Evolutionary conservation across 257 asterid species (phyloP).

Genomic region (Eucommia ulmoides): DNA sequence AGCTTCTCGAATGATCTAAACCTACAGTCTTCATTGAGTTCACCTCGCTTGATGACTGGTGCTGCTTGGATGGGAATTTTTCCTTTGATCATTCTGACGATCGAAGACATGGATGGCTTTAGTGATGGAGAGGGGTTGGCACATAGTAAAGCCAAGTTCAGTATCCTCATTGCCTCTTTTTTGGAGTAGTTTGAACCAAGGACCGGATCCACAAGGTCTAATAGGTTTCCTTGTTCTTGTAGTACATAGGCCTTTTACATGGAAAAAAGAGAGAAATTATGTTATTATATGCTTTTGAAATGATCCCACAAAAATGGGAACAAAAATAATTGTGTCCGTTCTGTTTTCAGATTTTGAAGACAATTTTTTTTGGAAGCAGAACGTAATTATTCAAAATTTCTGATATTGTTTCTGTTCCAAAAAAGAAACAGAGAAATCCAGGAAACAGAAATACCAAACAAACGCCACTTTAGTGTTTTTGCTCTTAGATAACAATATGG

Average conservation of each 20-base stretch:
- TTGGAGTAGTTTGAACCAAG: conserved; percentile 44
- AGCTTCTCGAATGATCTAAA: conserved; percentile 56
- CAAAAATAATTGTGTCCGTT: no score
- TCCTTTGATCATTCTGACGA: conserved; percentile 78
- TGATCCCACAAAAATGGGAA: no score
- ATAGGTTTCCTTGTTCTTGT: conserved; percentile 75
- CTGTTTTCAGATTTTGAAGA: no score
- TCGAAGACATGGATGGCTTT: conserved; percentile 73
- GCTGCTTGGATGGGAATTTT: conserved; percentile 68
- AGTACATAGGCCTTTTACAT: conserved; percentile 59
- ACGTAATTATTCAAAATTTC: no score
- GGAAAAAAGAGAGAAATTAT: not conserved
- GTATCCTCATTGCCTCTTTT: conserved; percentile 58
- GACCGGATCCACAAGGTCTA: conserved; percentile 70
- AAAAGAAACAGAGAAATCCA: no score
- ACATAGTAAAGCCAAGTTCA: conserved; percentile 52
- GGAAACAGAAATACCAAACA: no score
- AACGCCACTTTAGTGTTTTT: no score
- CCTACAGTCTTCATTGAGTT: conserved; percentile 28
- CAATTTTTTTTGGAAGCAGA: no score
- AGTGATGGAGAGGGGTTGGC: conserved; percentile 72
- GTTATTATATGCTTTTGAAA: not conserved
- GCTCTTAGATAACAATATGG: no score
- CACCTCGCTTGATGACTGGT: conserved; percentile 27
- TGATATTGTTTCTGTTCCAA: no score